These are phyloP conservation scores for Aspergillus affinis DNA, from an alignment of 495 filamentous ascomycete species.

Conservation along the genomic window DNA sequence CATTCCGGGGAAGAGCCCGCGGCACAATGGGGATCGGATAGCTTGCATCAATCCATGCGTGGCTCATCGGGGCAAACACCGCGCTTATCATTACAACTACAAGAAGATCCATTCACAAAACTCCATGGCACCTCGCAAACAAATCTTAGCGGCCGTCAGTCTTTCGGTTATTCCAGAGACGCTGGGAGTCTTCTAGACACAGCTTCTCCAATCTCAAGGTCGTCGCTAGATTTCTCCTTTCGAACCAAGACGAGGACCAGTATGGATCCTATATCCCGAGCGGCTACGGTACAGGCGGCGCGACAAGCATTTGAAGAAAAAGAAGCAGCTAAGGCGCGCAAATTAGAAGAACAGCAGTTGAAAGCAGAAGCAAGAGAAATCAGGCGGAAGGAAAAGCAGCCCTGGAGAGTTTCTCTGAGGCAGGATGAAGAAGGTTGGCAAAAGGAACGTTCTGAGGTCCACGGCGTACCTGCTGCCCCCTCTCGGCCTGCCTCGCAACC, in stretches of 20 bases:
- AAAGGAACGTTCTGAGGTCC: conserved; percentile 3
- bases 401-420: conserved; percentile 20
- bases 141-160: conserved; percentile 50
- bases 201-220: conserved; percentile 49
- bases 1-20: conserved; percentile 25
- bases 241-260: conserved; percentile 47
- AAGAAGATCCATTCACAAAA: conserved; percentile 47
- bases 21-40: conserved; percentile 24
- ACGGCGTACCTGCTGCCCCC: background rate
- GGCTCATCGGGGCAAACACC: conserved; percentile 34
- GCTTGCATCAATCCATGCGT: conserved; percentile 29
- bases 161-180: conserved; percentile 49
- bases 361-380: conserved; percentile 48
- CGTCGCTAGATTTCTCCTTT: conserved; percentile 58
- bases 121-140: conserved; percentile 53
- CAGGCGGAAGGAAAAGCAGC: conserved; percentile 35
- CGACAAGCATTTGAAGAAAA: conserved; percentile 58
- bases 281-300: conserved; percentile 53
- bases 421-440: conserved; percentile 21
- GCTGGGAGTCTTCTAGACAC: conserved; percentile 43
- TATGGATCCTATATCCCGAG: conserved; percentile 50
- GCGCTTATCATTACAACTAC: conserved; percentile 45
- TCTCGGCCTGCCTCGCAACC: conserved; percentile 11
- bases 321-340: conserved; percentile 57
- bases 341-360: conserved; percentile 54